Evolutionary conservation across 2,329 filamentous ascomycete species (phyloP).

Genomic region (Metarhizium rileyi): DNA sequence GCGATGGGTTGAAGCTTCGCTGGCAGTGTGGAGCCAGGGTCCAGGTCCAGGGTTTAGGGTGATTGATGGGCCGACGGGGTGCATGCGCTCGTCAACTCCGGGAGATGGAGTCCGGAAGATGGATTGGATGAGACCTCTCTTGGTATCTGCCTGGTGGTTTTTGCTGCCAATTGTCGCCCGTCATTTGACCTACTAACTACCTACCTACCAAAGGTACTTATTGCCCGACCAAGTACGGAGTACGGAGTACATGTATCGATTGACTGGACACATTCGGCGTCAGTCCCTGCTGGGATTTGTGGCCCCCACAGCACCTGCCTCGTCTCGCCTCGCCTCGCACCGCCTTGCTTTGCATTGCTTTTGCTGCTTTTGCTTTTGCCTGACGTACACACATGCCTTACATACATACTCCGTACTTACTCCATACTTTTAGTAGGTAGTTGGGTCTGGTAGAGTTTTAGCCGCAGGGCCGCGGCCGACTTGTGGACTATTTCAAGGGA

Average conservation of each 20-base stretch:
- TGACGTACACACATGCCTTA: background rate
- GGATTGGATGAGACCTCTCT: background rate
- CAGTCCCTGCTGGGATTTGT: background rate
- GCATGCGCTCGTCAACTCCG: background rate
- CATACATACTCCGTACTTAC: background rate
- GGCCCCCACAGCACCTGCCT: constrained; percentile 3
- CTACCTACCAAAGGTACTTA: no score
- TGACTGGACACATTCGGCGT: no score
- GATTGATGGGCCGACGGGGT: background rate
- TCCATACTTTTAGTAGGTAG: no score
- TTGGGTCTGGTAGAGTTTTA: no score
- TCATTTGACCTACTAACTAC: background rate
- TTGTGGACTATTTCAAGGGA: no score
- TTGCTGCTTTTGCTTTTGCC: constrained; percentile 3
- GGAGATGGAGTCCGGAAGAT: background rate
- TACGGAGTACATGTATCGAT: no score
- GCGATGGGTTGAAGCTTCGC: background rate
- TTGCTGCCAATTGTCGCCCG: background rate
- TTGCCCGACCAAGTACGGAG: no score
- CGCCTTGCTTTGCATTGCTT: constrained; percentile 7
- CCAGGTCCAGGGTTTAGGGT: background rate
- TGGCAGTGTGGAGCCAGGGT: background rate
- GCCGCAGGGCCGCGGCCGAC: background rate
- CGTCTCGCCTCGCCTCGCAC: constrained; percentile 3
- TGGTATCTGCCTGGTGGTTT: background rate